A percentile compares a stretch with the other conserved stretches of the same genome.
These are phyloP conservation scores for Oxyria digyna DNA, from an alignment of 148 eudicot species.

Conservation along the genomic window DNA sequence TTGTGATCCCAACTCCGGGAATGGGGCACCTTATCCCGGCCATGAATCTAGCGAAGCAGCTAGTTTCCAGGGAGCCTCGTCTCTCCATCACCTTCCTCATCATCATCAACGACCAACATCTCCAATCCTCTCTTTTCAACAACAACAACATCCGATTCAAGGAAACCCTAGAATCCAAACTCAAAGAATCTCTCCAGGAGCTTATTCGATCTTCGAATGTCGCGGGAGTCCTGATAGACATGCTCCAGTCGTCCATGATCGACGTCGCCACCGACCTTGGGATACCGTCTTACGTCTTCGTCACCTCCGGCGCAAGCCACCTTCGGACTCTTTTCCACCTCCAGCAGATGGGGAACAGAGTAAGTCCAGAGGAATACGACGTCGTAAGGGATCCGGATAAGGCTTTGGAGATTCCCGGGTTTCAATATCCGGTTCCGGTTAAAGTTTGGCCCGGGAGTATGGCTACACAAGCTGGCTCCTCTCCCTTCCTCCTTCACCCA, in stretches of 20 bases:
- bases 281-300: slow-evolving; percentile 24
- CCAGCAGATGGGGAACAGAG: slow-evolving; percentile 10
- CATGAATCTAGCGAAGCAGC: slow-evolving; percentile 25
- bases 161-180: slow-evolving; percentile 12
- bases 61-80: slow-evolving; percentile 14
- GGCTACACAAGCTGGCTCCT: no score
- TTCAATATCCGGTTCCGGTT: slow-evolving; percentile 15
- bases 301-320: slow-evolving; percentile 18
- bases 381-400: slow-evolving; percentile 13
- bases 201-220: not conserved
- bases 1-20: slow-evolving; percentile 16
- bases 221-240: slow-evolving; percentile 21
- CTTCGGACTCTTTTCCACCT: slow-evolving; percentile 16
- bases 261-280: slow-evolving; percentile 28
- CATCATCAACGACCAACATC: slow-evolving; percentile 13
- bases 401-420: slow-evolving; percentile 17
- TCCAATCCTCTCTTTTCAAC: slow-evolving; percentile 8
- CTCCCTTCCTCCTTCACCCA: no score
- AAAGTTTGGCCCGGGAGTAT: slow-evolving; percentile 14
- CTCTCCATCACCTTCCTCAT: slow-evolving; percentile 24
- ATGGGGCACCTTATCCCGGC: slow-evolving; percentile 24
- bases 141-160: not conserved
- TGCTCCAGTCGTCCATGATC: slow-evolving; percentile 22
- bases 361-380: slow-evolving; percentile 3
- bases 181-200: slow-evolving; percentile 14